Conservation (phyloP, 2,329 filamentous ascomycete species). For the Ceratocystis alfenasii region DNA sequence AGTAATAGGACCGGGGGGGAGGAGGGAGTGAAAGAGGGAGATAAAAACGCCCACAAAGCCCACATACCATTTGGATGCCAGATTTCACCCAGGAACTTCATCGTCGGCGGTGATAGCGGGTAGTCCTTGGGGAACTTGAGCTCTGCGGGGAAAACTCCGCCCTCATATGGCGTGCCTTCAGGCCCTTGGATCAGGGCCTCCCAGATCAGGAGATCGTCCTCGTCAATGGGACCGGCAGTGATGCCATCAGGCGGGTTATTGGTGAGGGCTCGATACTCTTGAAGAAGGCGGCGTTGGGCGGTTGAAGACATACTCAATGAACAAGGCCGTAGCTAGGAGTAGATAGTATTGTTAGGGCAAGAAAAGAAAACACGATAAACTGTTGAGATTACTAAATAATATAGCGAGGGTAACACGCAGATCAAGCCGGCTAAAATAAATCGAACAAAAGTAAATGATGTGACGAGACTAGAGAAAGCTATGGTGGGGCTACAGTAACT, state of each 20-base stretch:
- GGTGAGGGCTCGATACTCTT: conserved; percentile 89
- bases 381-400: neutral
- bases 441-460: neutral
- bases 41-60: neutral
- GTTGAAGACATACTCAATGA: conserved; percentile 43
- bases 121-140: conserved; percentile 94
- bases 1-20: neutral
- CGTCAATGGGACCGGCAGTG: conserved; percentile 79
- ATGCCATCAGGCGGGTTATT: conserved; percentile 96
- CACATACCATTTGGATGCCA: conserved; percentile 87
- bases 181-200: conserved; percentile 93
- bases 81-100: conserved; percentile 88
- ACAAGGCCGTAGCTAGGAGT: neutral
- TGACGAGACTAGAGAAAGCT: neutral
- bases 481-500: conserved; percentile 9
- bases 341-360: neutral
- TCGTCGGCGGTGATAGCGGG: conserved; percentile 86
- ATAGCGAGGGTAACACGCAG: neutral
- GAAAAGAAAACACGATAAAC: neutral
- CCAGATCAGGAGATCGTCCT: conserved; percentile 94
- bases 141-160: conserved; percentile 88
- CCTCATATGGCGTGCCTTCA: conserved; percentile 90
- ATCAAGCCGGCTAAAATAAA: neutral
- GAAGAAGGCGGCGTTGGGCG: conserved; percentile 71
- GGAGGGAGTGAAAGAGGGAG: neutral